Conservation (phyloP, 2,329 filamentous ascomycete genomes). For the Fusarium fracticaudum region DNA sequence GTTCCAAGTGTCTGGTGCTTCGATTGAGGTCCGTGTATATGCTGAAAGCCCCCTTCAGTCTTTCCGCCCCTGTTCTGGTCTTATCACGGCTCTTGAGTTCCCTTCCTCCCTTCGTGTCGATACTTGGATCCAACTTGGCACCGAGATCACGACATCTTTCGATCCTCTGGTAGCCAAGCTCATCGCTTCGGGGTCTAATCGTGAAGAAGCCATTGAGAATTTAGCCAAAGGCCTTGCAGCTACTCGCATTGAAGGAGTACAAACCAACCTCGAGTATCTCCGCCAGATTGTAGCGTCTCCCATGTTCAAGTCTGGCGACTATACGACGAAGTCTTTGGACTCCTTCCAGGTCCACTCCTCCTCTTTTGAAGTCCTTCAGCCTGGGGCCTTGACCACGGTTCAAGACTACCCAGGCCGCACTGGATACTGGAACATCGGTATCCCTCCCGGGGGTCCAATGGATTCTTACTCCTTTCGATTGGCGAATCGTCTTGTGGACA, state of each 20-base stretch:
- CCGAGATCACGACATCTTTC: slow-evolving; percentile 77
- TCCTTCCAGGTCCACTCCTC: slow-evolving; percentile 41
- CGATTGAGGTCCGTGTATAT: slow-evolving; percentile 54
- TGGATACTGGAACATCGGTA: slow-evolving; percentile 51
- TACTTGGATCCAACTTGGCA: slow-evolving; percentile 73
- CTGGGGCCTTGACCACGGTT: slow-evolving; percentile 49
- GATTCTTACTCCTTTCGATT: slow-evolving; percentile 50
- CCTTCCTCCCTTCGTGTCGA: slow-evolving; percentile 65
- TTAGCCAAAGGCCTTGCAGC: slow-evolving; percentile 68
- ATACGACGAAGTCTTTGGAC: slow-evolving; percentile 49
- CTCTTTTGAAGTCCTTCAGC: slow-evolving; percentile 50
- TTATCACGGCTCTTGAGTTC: slow-evolving; percentile 66
- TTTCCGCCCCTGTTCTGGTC: slow-evolving; percentile 68
- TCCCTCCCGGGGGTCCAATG: slow-evolving; percentile 55
- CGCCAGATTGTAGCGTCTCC: slow-evolving; percentile 42
- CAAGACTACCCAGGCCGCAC: slow-evolving; percentile 54
- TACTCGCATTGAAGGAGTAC: slow-evolving; percentile 45
- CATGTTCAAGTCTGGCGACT: slow-evolving; percentile 43
- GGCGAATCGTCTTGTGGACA: slow-evolving; percentile 50
- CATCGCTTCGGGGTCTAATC: slow-evolving; percentile 69
- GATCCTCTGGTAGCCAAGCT: slow-evolving; percentile 82
- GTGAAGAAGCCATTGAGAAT: slow-evolving; percentile 71
- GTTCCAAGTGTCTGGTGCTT: slow-evolving; percentile 36
- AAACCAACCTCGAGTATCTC: slow-evolving; percentile 50
- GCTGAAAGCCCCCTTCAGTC: slow-evolving; percentile 65